Evolutionary conservation across 371 early-diverging fungal species (phyloP).

Genomic region (Mortierella sp.): DNA sequence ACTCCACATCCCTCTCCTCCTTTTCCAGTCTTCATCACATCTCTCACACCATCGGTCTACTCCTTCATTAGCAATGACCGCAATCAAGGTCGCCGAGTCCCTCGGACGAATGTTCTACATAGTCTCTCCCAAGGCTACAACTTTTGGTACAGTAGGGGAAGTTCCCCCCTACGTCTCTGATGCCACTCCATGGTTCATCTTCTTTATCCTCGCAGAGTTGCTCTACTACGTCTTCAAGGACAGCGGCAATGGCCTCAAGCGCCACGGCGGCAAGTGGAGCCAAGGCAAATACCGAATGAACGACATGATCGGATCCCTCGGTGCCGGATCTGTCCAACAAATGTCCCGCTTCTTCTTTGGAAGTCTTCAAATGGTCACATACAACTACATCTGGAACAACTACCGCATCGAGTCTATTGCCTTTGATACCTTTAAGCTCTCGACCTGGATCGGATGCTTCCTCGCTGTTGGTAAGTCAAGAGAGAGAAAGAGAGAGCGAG

Average conservation of each 20-base stretch:
- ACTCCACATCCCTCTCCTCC: conserved; percentile 3
- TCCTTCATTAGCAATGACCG: conserved; percentile 31
- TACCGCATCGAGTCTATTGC: conserved; percentile 56
- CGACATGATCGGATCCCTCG: conserved; percentile 63
- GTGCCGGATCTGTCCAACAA: conserved; percentile 67
- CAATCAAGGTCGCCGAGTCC: conserved; percentile 52
- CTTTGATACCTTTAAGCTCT: conserved; percentile 58
- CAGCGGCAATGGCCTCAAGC: conserved; percentile 54
- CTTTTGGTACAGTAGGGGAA: conserved; percentile 54
- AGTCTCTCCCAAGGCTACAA: conserved; percentile 60
- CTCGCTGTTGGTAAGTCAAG: conserved; percentile 54
- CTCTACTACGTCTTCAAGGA: conserved; percentile 48
- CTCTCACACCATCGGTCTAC: neutral
- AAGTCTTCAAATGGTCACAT: conserved; percentile 59
- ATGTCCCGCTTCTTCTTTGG: conserved; percentile 63
- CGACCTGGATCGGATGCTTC: conserved; percentile 66
- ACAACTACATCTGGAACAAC: conserved; percentile 63
- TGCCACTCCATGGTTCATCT: conserved; percentile 65
- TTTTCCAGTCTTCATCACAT: neutral
- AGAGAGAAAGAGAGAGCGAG: too few species aligned
- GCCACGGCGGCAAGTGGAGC: conserved; percentile 57
- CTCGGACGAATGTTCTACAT: conserved; percentile 68
- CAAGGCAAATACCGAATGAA: conserved; percentile 63
- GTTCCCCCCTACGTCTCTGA: conserved; percentile 68
- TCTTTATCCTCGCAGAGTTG: conserved; percentile 62